A percentile compares a stretch with the other conserved stretches of the same genome.
These are phyloP conservation scores for Cyclostephanos tholiformis DNA, from an alignment of 108 stramenopile genomes.

Conservation along the genomic window DNA sequence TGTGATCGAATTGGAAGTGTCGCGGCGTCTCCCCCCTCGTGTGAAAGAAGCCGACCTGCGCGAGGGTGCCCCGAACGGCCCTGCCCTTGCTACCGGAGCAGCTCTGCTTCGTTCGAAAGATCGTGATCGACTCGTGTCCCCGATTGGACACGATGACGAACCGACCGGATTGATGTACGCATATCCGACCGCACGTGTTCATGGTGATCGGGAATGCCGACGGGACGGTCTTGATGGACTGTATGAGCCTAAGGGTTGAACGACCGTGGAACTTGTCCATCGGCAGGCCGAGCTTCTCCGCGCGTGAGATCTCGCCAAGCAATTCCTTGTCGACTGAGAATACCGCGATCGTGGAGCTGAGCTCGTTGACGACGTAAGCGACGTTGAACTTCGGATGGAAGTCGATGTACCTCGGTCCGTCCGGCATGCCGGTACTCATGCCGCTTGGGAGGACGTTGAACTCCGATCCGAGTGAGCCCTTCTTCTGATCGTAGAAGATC, in stretches of 20 bases:
- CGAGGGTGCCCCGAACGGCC: slow-evolving; percentile 65
- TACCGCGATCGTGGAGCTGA: slow-evolving; percentile 86
- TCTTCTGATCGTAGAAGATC: slow-evolving; percentile 67
- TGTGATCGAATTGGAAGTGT: slow-evolving; percentile 92
- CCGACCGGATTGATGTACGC: slow-evolving; percentile 84
- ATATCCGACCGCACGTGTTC: slow-evolving; percentile 94
- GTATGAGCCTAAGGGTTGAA: slow-evolving; percentile 82
- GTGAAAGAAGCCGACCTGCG: slow-evolving; percentile 87
- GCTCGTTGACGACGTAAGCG: slow-evolving; percentile 91
- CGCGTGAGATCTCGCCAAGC: slow-evolving; percentile 67
- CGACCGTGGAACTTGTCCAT: slow-evolving; percentile 70
- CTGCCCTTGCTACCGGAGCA: slow-evolving; percentile 41
- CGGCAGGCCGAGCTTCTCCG: slow-evolving; percentile 59
- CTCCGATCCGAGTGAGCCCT: slow-evolving; percentile 64
- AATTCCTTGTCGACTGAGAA: slow-evolving; percentile 79
- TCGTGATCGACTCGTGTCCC: slow-evolving; percentile 89
- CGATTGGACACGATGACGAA: slow-evolving; percentile 93
- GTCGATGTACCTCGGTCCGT: slow-evolving; percentile 90
- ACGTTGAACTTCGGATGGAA: slow-evolving; percentile 88
- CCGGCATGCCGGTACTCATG: slow-evolving; percentile 79
- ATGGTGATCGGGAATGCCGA: slow-evolving; percentile 83
- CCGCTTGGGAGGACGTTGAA: slow-evolving; percentile 79
- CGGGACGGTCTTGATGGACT: slow-evolving; percentile 91
- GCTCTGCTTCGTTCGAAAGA: slow-evolving; percentile 71
- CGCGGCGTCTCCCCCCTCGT: slow-evolving; percentile 92